Base-by-base conservation (phyloP, 2,329 filamentous ascomycete genomes). In the Pochonia chlamydosporia region DNA sequence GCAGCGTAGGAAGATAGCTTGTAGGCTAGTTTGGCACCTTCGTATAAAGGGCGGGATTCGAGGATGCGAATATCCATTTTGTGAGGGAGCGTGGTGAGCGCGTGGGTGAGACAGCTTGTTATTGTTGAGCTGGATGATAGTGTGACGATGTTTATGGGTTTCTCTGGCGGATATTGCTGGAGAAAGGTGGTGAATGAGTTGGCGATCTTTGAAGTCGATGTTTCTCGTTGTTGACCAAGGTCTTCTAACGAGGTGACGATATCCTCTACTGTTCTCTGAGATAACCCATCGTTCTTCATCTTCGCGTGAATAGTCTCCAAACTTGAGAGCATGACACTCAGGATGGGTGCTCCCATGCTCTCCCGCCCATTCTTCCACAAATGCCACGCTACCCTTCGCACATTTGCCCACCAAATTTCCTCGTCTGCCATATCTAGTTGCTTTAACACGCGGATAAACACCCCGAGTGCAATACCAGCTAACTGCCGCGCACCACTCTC, bases 41-140 rank as follows among this genome's bases (percentile, higher is more conserved):
- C 83, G 52, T 75, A 86, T 1, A 82, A 68, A 0, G 84, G 84
- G 1, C 84, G 71, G 3, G 84, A 87, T 59, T 87, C 84, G 3
- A 88, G 69, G 25, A 88, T 68, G 4, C 73, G 74, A 16, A 87
- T 61, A 43, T 82, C 73, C 8, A 85, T 57, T 23, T 4, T 23
- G 18, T 39, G 35, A 1, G 51, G 55, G 7, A 72, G 58, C 2
- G 56, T 60, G 3, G 53, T 16, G 10, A 74, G 62, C 3, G 69
- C 63, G 24, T 71, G 63, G 2, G 71, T 54, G 10, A 86, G 66
- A 43, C 69, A 71, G 14, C 68, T 59, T 3, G 63, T 66, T 49
- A 85, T 78, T 0, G 82, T 84, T 3, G 80, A 84, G 50, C 81
- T 85, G 7, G 75, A 74, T 0, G 81, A 85, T 3, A 85, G 58